Evolutionary conservation across 768 basidiomycete genomes (phyloP), one percentile per base, ranked within the genome.

Genomic region (Amyloporia xantha): DNA sequence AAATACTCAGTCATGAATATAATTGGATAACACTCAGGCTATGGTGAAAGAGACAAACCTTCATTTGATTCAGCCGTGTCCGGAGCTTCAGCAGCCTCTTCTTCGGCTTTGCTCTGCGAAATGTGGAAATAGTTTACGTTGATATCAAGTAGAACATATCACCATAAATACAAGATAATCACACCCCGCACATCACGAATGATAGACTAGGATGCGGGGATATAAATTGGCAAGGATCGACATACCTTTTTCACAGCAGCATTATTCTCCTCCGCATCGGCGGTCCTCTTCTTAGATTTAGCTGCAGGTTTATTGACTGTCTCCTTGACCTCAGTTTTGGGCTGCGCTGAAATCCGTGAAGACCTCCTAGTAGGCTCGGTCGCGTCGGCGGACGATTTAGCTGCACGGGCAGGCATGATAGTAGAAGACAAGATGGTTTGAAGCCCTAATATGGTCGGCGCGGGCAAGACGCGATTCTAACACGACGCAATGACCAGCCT

Each of bases 321-420:
- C 47, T 62, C 65, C n/a, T 60, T 53, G 41, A 62, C 66, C 20
- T 69, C 64, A n/a, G 65, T 62, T 48, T 68, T 71, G 28, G 74
- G 72, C 50, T 74, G 72, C 5, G 74, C 62, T 3, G 78, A 76
- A 48, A 83, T 74, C 44, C 82, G 67, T 13, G 72, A 71, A 3
- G 82, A 85, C 48, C 82, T 71, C 51, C 81, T 70, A 7, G 76
- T 74, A 12, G 57, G 57, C 37, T 74, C 69, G 37, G 68, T 66
- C 27, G 66, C 53, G 43, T 54, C 54, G 7, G 53, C 19, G 21
- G 57, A 19, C 23, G 41, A 64, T 64, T 49, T 64, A 50, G 37
- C 59, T 48, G 38, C 51, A 41, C 48, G 53, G 3, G 48, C 47
- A 15, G 58, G 41, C 49, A 50, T 52, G 30, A 12, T 39, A 27